Evolutionary conservation across 176 grass and related monocot species (phyloP).

Genomic region (Triticum aestivum): DNA sequence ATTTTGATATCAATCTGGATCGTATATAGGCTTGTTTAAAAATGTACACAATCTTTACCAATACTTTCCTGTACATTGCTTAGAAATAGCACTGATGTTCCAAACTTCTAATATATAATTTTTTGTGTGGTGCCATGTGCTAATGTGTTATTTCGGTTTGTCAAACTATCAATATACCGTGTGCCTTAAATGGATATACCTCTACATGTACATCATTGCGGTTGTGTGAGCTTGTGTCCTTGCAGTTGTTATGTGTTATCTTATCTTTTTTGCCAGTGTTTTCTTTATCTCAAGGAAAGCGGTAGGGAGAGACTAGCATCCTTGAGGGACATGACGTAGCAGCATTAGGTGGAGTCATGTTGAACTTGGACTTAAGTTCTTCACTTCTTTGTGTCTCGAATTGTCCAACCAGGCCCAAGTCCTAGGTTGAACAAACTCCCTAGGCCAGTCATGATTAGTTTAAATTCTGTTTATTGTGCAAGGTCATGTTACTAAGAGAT

Average conservation of each 20-base stretch:
- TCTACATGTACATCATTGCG: constrained; percentile 7
- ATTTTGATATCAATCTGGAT: neutral
- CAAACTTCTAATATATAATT: neutral
- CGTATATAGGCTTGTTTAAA: neutral
- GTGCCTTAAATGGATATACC: neutral
- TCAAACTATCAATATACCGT: neutral
- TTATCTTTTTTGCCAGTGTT: neutral
- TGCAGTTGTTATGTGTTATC: neutral
- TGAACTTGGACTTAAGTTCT: neutral
- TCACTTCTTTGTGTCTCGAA: too few species aligned
- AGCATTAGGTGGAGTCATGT: neutral
- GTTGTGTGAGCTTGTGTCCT: neutral
- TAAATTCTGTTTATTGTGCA: neutral
- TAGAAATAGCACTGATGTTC: neutral
- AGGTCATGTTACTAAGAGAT: neutral
- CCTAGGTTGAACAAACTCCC: neutral
- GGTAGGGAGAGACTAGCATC: neutral
- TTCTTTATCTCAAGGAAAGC: neutral
- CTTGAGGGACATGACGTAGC: neutral
- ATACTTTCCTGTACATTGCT: neutral
- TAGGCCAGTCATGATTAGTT: neutral
- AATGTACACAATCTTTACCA: neutral
- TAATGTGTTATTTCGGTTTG: neutral
- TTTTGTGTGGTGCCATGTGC: neutral
- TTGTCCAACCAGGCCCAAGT: neutral